Evolutionary conservation across 495 filamentous ascomycete genomes (phyloP), one percentile per base, ranked within the genome.

Genomic region (Penicillium bialowiezense): DNA sequence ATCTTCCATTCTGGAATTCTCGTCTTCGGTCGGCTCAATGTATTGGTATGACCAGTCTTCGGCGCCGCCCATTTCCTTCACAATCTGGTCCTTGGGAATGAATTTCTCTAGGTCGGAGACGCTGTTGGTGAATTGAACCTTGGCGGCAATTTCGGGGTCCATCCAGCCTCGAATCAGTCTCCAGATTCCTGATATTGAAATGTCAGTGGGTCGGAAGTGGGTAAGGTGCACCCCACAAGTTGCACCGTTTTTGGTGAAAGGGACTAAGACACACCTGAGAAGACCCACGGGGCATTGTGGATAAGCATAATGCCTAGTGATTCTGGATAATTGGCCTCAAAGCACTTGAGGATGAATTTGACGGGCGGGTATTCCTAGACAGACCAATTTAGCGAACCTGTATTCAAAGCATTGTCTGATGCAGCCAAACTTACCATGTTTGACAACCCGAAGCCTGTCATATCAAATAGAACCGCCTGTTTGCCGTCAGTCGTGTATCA

Each of bases 311-410:
- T 74, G 31, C 91, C 92, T 0, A 98, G 77, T 29, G 76, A 87
- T 67, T 97, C 93, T 4, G 93, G 92, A 64, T 97, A 98, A 68
- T 96, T 96, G 33, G 90, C 91, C 72, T 97, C 91, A 62, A 98
- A 96, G 64, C 89, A 93, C 69, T 92, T 91, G 68, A 97, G 91
- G 76, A 97, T 90, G 73, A 96, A 97, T 61, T 91, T 97, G 14
- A 97, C 89, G 0, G 93, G 91, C 0, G 88, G 81, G 63, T 96
- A 97, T 65, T 97, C 92, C 88, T 90, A 18, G 15, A 23, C 9
- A 3, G 9, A 5, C 1, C 7, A 12, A 37, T 10, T 26, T 18
- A 33, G 26, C 15, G 29, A 15, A 10, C 2, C 14, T 20, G 2
- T n/a, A n/a, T 19, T 42, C 19, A 2, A 24, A 20, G 37, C 3